Conservation (phyloP, 192 early-diverging fungal genomes). For the Cetraspora pellucida region DNA sequence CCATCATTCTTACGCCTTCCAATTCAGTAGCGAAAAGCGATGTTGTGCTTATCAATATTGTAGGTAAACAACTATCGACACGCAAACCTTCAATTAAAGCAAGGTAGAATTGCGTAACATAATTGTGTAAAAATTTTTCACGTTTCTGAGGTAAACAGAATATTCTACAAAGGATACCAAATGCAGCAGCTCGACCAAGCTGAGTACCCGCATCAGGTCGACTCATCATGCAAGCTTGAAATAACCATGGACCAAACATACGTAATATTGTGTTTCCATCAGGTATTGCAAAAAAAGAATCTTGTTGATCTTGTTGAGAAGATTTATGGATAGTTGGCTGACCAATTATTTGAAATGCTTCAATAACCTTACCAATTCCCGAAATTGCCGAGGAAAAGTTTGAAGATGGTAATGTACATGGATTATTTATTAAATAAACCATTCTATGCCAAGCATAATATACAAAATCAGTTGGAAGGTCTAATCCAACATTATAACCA, state of each 20-base stretch:
- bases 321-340: not conserved
- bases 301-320: not conserved
- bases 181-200: constrained; percentile 69
- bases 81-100: constrained; percentile 62
- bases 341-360: constrained; percentile 49
- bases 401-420: constrained; percentile 49
- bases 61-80: constrained; percentile 62
- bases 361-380: constrained; percentile 61
- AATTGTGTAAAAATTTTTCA: constrained; percentile 59
- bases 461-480: constrained; percentile 65
- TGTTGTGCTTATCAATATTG: constrained; percentile 66
- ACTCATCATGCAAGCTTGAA: constrained; percentile 62
- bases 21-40: constrained; percentile 68
- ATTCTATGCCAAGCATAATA: constrained; percentile 76
- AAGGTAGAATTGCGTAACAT: constrained; percentile 76
- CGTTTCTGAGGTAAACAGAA: constrained; percentile 68
- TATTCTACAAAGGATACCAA: constrained; percentile 74
- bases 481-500: constrained; percentile 59
- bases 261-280: constrained; percentile 78
- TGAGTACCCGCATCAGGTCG: constrained; percentile 35
- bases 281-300: constrained; percentile 38
- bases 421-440: constrained; percentile 59
- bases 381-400: constrained; percentile 57
- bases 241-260: constrained; percentile 83
- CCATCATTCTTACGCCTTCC: constrained; percentile 71